Evolutionary conservation across 345 rosid genomes (phyloP), one percentile per base, ranked within the genome.

Genomic region (Mangifera indica): DNA sequence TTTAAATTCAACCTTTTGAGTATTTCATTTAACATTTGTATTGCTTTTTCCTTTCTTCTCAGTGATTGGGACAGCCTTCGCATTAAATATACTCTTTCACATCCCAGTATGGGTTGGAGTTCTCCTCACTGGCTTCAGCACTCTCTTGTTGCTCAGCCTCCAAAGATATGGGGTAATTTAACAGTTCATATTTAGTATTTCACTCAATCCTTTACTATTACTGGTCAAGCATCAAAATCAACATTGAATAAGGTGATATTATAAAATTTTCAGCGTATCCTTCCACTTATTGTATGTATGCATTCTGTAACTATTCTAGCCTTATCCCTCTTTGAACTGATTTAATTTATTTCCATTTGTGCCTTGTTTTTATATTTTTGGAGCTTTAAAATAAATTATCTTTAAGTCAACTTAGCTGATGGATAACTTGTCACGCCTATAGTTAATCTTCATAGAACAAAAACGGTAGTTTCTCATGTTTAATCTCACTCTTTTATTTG

Each of bases 11-110:
- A 3, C 11, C 12, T 12, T 10, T 46, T 2, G 10, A 46, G 3
- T 10, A 6, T 46, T 21, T 7, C 21, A 34, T 51, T 20, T 13
- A 34, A 53, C 2, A 21, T 34, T 15, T 15, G 12, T 17, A 37
- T 6, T 10, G 14, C 42, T 21, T 40, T 24, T 29, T 52, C 3
- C 8, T 10, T 55, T 26, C 86, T 29, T 29, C 32, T 29, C 32
- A 86, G 93, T 88, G 70, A 82, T 87, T 9, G 93, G 93, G 70
- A 86, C 91, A 59, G 89, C 93, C 17, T 88, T 83, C 74, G 93
- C 80, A 25, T 70, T 89, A 21, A 83, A 87, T 61, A 83, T 87
- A 58, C 54, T 89, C 70, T 80, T 89, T 32, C 60, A 80, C 44
- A 74, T 89, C 64, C 91, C 87, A 4, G 74, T 87, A 1, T 87